Evolutionary conservation across 2,329 filamentous ascomycete genomes (phyloP), one percentile per base, ranked within the genome.

Genomic region (Penicillium digitatum): DNA sequence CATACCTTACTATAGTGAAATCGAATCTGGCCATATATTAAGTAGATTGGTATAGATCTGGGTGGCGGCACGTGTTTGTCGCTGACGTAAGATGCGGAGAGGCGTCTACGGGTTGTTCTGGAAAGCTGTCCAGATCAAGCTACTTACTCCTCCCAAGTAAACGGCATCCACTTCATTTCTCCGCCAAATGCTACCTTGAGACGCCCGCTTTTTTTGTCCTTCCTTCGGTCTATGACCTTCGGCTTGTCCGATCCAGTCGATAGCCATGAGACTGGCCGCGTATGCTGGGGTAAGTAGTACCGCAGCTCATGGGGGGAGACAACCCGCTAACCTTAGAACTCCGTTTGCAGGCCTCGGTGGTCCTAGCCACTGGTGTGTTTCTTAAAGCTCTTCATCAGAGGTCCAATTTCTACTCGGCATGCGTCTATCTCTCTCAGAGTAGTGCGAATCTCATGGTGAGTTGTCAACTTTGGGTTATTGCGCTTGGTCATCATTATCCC

Each of bases 361-460:
- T 86, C 75, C 86, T 95, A 71, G 93, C 93, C 66, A 87, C 85
- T 62, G 84, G 86, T 66, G 91, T 96, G 56, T 82, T 96, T 57
- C 76, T 95, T 55, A 94, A 92, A 70, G 93, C 94, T 59, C 93
- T 97, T 75, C 88, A 94, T 70, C 90, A 97, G 77, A 86, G 94
- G 62, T 87, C 94, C 61, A 99, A 99, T 76, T 99, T 97, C 81
- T 99, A 99, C 78, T 95, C 93, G 52, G 92, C 94, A 63, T 94
- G 91, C 77, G 94, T 99, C 46, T 96, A 97, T 76, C 85, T 99
- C 48, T 90, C 92, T 38, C 93, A 97, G 76, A 96, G 91, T 75
- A 97, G 94, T 78, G 87, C 95, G 66, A 97, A 93, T 71, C 79
- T 97, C 50, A 89, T 97, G 84, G 89, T 94, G 74, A 64, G 83